A percentile compares a stretch with the other conserved stretches of the same genome.
Evolutionary conservation across 106 monocot genomes (phyloP).

Genomic region (Dactylorhiza incarnata): DNA sequence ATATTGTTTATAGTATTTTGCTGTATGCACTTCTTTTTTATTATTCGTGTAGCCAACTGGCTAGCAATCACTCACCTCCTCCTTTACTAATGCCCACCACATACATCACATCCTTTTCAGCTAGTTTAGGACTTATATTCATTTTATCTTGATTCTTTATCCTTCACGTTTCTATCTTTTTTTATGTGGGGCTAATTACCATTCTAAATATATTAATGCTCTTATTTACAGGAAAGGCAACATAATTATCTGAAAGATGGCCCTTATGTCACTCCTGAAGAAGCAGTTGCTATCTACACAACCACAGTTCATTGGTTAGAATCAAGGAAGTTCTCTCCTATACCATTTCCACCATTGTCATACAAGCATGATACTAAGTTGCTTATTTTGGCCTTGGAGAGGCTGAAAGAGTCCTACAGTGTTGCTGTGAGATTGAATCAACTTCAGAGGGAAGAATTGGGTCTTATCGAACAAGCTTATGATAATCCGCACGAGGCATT

Average conservation of each 20-base stretch:
- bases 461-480: slow-evolving; percentile 98
- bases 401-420: slow-evolving; percentile 93
- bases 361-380: slow-evolving; percentile 99
- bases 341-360: slow-evolving; percentile 96
- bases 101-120: background rate
- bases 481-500: slow-evolving; percentile 99
- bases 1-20: slow-evolving; percentile 2
- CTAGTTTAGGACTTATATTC: background rate
- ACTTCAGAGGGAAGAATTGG: slow-evolving; percentile 90
- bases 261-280: slow-evolving; percentile 99
- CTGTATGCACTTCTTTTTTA: background rate
- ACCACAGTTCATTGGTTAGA: slow-evolving; percentile 99
- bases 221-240: slow-evolving; percentile 74
- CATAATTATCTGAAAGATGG: slow-evolving; percentile 99
- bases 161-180: no score
- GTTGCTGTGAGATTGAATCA: slow-evolving; percentile 97
- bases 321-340: slow-evolving; percentile 97
- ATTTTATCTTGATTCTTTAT: no score
- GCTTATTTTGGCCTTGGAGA: slow-evolving; percentile 95
- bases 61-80: background rate
- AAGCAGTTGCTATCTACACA: slow-evolving; percentile 96
- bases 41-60: background rate
- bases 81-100: background rate
- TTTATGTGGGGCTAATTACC: no score
- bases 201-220: background rate